Evolutionary conservation across 305 asterid species (phyloP).

Genomic region (Vinca major): DNA sequence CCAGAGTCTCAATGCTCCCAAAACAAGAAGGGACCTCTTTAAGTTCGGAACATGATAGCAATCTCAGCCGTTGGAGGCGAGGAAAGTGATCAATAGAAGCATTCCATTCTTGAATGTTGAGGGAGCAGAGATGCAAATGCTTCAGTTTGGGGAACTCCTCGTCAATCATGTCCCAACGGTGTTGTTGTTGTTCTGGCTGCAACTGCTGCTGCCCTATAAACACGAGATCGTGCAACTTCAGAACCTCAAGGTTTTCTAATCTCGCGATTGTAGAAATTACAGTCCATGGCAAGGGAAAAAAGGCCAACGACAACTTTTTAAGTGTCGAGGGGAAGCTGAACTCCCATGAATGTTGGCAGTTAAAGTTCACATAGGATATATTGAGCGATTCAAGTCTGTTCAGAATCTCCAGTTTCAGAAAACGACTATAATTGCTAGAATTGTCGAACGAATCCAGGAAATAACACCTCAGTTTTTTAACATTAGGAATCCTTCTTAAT

Average conservation of each 20-base stretch:
- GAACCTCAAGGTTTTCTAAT: conserved; percentile 12
- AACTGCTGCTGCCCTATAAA: neutral
- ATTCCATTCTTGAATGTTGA: conserved; percentile 5
- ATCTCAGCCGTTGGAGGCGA: conserved; percentile 3
- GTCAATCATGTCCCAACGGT: conserved; percentile 2
- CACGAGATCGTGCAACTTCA: conserved; percentile 5
- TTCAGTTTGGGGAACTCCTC: conserved; percentile 3
- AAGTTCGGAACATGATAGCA: neutral
- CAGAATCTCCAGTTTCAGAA: neutral
- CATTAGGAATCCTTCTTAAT: neutral
- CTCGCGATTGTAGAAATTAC: neutral
- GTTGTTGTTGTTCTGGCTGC: too few relatives aligned
- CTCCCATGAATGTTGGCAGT: neutral
- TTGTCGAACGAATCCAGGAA: too few relatives aligned
- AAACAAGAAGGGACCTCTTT: conserved; percentile 10
- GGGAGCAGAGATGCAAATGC: neutral
- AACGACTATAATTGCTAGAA: too few relatives aligned
- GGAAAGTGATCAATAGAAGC: conserved; percentile 10
- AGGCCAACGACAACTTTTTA: conserved; percentile 7
- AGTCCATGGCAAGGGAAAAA: neutral
- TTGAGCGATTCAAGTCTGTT: neutral
- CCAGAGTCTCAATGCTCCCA: neutral
- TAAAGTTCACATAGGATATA: too few relatives aligned
- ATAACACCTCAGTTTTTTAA: neutral
- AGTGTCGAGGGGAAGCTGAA: conserved; percentile 7